Percentiles rank a stretch among this genome's conserved stretches.
Evolutionary conservation across 1,284 basidiomycete species (phyloP).

Genomic region (Vanrija sp.): DNA sequence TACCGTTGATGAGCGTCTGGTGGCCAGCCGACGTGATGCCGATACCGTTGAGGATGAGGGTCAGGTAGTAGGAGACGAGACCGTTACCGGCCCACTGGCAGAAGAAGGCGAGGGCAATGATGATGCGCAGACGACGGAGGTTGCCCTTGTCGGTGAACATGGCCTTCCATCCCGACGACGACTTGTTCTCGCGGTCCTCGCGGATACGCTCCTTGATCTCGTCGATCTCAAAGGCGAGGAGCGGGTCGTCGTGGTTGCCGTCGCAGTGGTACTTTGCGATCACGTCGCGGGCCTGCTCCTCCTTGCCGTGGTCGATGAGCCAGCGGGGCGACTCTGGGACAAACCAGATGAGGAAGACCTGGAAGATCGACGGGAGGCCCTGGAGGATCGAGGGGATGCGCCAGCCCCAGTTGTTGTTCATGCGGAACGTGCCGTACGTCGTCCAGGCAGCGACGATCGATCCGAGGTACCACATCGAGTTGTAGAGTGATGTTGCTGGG

Average conservation of each 20-base stretch:
- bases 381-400: slow-evolving; percentile 51
- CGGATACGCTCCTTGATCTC: slow-evolving; percentile 45
- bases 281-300: slow-evolving; percentile 60
- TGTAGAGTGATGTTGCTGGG: slow-evolving; percentile 39
- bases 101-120: slow-evolving; percentile 39
- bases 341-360: slow-evolving; percentile 15
- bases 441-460: slow-evolving; percentile 16
- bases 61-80: slow-evolving; percentile 57
- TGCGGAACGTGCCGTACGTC: slow-evolving; percentile 32
- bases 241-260: slow-evolving; percentile 30
- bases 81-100: slow-evolving; percentile 36
- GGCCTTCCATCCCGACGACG: slow-evolving; percentile 51
- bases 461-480: slow-evolving; percentile 23
- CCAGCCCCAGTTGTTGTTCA: slow-evolving; percentile 33
- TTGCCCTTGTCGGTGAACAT: slow-evolving; percentile 22
- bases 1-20: slow-evolving; percentile 62
- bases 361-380: slow-evolving; percentile 41
- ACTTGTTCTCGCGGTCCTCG: slow-evolving; percentile 24
- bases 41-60: slow-evolving; percentile 64
- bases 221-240: slow-evolving; percentile 41
- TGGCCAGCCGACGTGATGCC: slow-evolving; percentile 61
- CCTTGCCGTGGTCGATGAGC: slow-evolving; percentile 21
- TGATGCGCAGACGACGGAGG: slow-evolving; percentile 28
- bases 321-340: slow-evolving; percentile 28
- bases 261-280: slow-evolving; percentile 75